Conservation (phyloP, 2,329 filamentous ascomycete genomes). For the Aspergillus sp. region DNA sequence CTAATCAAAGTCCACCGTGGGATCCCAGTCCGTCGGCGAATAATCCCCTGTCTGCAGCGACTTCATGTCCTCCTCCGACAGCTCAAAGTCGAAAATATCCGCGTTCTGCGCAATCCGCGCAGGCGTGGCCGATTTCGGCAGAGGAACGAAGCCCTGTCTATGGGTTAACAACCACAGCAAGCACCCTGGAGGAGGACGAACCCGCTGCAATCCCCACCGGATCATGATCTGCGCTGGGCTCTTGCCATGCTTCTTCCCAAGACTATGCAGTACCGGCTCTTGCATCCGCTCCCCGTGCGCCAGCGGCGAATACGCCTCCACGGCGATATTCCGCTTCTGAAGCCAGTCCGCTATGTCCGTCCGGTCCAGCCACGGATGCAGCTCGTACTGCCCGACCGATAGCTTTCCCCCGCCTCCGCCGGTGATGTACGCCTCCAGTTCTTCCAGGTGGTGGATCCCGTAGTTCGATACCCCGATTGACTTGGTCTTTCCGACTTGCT, state of each 20-base stretch:
- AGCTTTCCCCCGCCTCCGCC: conserved; percentile 54
- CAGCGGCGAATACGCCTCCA: conserved; percentile 74
- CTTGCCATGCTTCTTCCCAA: conserved; percentile 60
- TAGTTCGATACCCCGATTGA: conserved; percentile 71
- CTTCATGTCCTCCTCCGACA: conserved; percentile 49
- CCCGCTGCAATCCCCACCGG: conserved; percentile 72
- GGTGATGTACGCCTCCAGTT: conserved; percentile 47
- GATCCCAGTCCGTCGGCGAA: conserved; percentile 52
- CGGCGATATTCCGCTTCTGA: conserved; percentile 54
- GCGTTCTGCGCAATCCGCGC: conserved; percentile 53
- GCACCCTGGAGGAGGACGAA: too few relatives aligned
- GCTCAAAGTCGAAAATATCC: conserved; percentile 52
- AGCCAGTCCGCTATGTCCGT: conserved; percentile 58
- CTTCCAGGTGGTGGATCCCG: conserved; percentile 63
- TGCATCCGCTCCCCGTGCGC: conserved; percentile 61
- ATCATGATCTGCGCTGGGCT: conserved; percentile 66
- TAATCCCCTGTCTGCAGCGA: conserved; percentile 47
- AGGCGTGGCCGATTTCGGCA: conserved; percentile 53
- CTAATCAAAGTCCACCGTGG: conserved; percentile 29
- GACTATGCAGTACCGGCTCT: conserved; percentile 51
- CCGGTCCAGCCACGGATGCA: conserved; percentile 74
- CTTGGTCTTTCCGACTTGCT: conserved; percentile 59
- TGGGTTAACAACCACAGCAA: too few relatives aligned
- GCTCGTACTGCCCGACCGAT: conserved; percentile 70
- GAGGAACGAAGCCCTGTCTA: conserved; percentile 53